Evolutionary conservation across 768 basidiomycete genomes (phyloP).

Genomic region (Kwoniella sp.): DNA sequence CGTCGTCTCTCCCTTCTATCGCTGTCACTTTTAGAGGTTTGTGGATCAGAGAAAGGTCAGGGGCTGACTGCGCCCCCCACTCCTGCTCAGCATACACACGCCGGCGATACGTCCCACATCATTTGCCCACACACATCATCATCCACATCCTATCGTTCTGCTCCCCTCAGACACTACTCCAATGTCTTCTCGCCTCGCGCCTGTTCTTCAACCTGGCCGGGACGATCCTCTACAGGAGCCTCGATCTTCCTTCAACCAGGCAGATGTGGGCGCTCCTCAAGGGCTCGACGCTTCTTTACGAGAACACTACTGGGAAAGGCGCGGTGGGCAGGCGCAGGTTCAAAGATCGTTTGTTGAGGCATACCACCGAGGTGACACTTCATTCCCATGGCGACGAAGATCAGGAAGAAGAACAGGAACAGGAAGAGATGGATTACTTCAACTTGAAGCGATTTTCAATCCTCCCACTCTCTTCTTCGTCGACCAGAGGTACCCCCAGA

Average conservation of each 20-base stretch:
- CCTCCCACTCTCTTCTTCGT: constrained; percentile 6
- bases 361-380: constrained; percentile 11
- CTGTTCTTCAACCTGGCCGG: constrained; percentile 24
- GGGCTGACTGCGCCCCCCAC: background rate
- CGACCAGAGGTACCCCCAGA: background rate
- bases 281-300: constrained; percentile 9
- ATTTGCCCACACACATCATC: constrained; percentile 22
- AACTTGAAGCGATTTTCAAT: constrained; percentile 11
- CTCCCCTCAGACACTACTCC: constrained; percentile 8
- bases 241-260: constrained; percentile 1
- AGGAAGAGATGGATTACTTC: constrained; percentile 9
- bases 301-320: constrained; percentile 16
- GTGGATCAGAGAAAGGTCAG: too few species aligned
- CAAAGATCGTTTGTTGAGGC: constrained; percentile 23
- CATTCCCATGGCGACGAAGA: constrained; percentile 24
- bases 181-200: constrained; percentile 23
- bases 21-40: too few species aligned
- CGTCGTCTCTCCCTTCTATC: too few species aligned
- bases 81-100: constrained; percentile 14
- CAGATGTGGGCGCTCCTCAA: constrained; percentile 5
- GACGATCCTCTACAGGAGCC: constrained; percentile 17
- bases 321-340: constrained; percentile 12
- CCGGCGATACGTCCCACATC: constrained; percentile 9
- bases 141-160: constrained; percentile 22
- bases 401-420: constrained; percentile 1